These are phyloP conservation scores for Asclepias syriaca DNA, from an alignment of 257 asterid genomes.

Conservation along the genomic window DNA sequence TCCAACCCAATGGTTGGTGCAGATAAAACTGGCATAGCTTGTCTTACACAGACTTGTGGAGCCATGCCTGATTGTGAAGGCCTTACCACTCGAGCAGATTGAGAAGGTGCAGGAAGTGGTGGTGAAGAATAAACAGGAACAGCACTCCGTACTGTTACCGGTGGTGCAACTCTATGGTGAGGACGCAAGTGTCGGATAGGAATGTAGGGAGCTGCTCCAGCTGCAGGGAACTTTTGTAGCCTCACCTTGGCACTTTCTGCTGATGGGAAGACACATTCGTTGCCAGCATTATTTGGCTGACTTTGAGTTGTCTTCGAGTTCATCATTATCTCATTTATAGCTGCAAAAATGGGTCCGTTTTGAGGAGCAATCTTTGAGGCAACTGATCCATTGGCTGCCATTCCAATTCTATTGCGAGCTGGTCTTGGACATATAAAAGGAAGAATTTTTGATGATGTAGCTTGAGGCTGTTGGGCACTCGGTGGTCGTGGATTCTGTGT, in stretches of 20 bases:
- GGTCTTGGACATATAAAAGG: conserved; percentile 79
- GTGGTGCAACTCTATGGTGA: conserved; percentile 67
- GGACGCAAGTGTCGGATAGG: conserved; percentile 67
- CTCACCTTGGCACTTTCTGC: conserved; percentile 32
- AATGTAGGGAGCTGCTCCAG: conserved; percentile 81
- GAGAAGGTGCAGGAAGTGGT: conserved; percentile 53
- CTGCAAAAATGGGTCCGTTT: conserved; percentile 19
- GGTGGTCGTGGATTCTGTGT: conserved; percentile 50
- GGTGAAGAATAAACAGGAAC: conserved; percentile 91
- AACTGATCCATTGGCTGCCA: conserved; percentile 30
- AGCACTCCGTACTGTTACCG: conserved; percentile 73
- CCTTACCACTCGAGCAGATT: conserved; percentile 44
- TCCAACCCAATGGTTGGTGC: conserved; percentile 53
- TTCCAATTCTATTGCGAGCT: conserved; percentile 39
- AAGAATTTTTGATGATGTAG: conserved; percentile 83
- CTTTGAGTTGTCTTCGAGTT: conserved; percentile 30
- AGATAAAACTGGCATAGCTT: conserved; percentile 51
- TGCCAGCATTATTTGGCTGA: conserved; percentile 33
- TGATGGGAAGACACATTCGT: conserved; percentile 33
- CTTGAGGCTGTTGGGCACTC: conserved; percentile 45
- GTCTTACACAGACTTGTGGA: conserved; percentile 62
- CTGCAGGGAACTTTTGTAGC: conserved; percentile 67
- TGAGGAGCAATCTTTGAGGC: conserved; percentile 40
- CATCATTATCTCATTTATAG: conserved; percentile 12
- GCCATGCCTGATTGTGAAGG: conserved; percentile 49